These are phyloP conservation scores for Pichia thaimueangensis DNA, from an alignment of 805 yeast species.

Conservation along the genomic window DNA sequence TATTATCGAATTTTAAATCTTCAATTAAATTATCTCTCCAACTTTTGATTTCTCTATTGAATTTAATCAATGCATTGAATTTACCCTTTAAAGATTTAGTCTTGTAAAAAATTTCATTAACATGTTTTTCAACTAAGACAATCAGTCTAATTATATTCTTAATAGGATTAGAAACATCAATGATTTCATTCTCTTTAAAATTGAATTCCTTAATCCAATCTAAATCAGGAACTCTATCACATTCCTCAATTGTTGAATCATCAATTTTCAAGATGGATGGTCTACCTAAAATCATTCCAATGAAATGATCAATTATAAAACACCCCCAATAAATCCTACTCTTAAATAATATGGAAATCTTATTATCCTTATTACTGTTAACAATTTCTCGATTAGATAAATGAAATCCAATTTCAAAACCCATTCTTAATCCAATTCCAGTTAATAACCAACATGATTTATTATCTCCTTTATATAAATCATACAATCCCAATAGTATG, in stretches of 20 bases:
- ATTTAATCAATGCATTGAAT: constrained; percentile 2
- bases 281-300: constrained; percentile 52
- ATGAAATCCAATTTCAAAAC: constrained; percentile 60
- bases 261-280: constrained; percentile 48
- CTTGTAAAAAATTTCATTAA: constrained; percentile 34
- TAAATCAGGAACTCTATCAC: constrained; percentile 53
- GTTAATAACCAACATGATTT: constrained; percentile 58
- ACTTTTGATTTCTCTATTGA: constrained; percentile 11
- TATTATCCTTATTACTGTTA: constrained; percentile 16
- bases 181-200: constrained; percentile 30
- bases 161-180: constrained; percentile 37
- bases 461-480: constrained; percentile 52
- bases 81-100: neutral
- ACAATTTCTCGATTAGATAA: constrained; percentile 35
- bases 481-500: constrained; percentile 53
- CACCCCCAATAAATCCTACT: constrained; percentile 64
- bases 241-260: constrained; percentile 55
- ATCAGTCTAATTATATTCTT: constrained; percentile 37
- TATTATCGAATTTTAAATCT: constrained; percentile 41
- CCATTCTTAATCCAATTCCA: constrained; percentile 59
- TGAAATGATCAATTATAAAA: constrained; percentile 57
- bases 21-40: constrained; percentile 49
- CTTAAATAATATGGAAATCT: constrained; percentile 44
- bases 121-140: constrained; percentile 39
- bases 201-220: constrained; percentile 56